A percentile compares a stretch with the other conserved stretches of the same genome.
phyloP scores from a whole-genome alignment of 208 protist species.

The Trichomonas gallinae region DNA sequence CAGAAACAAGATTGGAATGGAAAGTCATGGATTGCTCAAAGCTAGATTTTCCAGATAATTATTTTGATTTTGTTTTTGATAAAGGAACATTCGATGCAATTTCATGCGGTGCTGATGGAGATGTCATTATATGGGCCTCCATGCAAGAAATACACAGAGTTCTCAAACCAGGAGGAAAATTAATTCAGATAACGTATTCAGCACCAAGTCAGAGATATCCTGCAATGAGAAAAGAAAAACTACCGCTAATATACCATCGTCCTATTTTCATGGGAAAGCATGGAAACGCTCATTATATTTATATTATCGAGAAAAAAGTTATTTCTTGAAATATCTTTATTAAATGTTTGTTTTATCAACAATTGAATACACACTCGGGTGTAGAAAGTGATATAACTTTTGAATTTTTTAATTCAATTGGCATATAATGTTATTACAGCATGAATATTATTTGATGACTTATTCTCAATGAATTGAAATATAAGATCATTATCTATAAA shows the following conservation, averaged over 20 bases:
- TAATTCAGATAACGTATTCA: not conserved
- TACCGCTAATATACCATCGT: not conserved
- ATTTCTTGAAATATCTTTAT: not conserved
- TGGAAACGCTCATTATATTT: not conserved
- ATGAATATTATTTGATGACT: too few species aligned
- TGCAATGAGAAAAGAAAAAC: not conserved
- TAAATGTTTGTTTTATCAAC: too few species aligned
- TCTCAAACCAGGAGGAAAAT: not conserved
- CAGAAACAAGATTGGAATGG: not conserved
- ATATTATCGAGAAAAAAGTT: not conserved
- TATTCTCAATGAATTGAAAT: too few species aligned
- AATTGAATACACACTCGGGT: too few species aligned
- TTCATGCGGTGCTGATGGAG: not conserved
- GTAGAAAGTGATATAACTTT: too few species aligned
- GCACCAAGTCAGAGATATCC: not conserved
- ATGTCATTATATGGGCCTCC: not conserved
- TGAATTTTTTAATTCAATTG: too few species aligned
- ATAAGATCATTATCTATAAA: too few species aligned
- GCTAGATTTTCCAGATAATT: not conserved
- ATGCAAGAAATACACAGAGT: not conserved
- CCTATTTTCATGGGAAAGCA: not conserved
- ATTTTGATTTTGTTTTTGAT: not conserved
- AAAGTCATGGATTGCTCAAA: not conserved
- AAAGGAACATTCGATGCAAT: conserved; percentile 17
- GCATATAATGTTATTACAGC: too few species aligned